phyloP scores from a whole-genome alignment of 257 asterid genomes.

The Ballota nigra region DNA sequence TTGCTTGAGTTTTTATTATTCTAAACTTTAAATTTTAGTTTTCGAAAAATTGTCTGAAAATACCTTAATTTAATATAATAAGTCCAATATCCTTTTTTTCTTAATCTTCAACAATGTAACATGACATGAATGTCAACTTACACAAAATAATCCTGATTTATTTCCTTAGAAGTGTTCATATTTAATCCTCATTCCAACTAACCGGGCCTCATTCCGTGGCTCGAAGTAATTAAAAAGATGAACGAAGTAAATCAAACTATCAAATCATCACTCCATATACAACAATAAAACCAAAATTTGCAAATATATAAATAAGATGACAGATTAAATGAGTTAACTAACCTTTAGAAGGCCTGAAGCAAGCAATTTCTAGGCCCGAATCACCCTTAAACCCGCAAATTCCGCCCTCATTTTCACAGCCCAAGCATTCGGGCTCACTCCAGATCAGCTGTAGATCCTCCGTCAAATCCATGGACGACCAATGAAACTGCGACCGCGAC shows the following conservation, averaged over 20 bases:
- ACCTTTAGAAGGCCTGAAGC: conserved; percentile 46
- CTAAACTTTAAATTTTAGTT: no score
- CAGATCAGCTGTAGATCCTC: conserved; percentile 58
- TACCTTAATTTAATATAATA: neutral
- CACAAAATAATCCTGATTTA: neutral
- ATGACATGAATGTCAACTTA: no score
- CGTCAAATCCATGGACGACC: conserved; percentile 33
- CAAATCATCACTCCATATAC: neutral
- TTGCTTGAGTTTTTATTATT: no score
- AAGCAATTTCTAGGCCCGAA: conserved; percentile 36
- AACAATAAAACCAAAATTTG: neutral
- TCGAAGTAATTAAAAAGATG: neutral
- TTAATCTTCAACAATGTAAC: neutral
- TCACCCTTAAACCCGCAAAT: conserved; percentile 42
- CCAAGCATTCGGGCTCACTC: conserved; percentile 42
- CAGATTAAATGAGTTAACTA: neutral
- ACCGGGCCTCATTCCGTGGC: neutral
- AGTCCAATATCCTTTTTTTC: no score
- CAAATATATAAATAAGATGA: neutral
- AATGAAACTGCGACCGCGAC: conserved; percentile 27
- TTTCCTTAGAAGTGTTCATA: neutral
- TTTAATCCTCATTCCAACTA: neutral
- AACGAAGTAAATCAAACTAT: neutral
- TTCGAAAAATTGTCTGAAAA: no score
- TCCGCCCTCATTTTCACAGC: conserved; percentile 48